Conservation (phyloP, 169 alveolate species). For the Babesia bigemina region DNA sequence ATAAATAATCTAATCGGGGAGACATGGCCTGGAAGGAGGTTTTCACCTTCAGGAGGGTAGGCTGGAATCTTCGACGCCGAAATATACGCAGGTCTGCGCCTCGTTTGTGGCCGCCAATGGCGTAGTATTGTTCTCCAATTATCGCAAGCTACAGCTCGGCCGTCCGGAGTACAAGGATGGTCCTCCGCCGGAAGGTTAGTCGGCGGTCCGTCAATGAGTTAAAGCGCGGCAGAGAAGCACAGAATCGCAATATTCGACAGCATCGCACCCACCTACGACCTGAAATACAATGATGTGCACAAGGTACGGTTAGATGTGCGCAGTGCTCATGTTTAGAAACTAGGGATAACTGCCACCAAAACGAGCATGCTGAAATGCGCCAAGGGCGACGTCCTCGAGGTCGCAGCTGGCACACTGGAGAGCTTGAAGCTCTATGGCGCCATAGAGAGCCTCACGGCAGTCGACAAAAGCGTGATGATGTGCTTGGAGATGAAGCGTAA, state of each 20-base stretch:
- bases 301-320: slow-evolving; percentile 11
- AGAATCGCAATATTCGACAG: slow-evolving; percentile 52
- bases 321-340: slow-evolving; percentile 11
- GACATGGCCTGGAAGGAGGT: slow-evolving; percentile 11
- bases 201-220: not conserved
- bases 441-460: slow-evolving; percentile 72
- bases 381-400: slow-evolving; percentile 77
- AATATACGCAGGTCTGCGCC: slow-evolving; percentile 28
- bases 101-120: slow-evolving; percentile 39
- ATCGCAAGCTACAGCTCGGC: slow-evolving; percentile 13
- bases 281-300: slow-evolving; percentile 8
- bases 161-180: slow-evolving; percentile 48
- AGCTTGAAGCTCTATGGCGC: slow-evolving; percentile 64
- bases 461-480: slow-evolving; percentile 75
- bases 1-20: no score
- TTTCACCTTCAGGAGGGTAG: slow-evolving; percentile 41
- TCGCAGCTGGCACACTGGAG: slow-evolving; percentile 78
- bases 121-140: slow-evolving; percentile 13
- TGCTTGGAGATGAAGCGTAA: slow-evolving; percentile 74
- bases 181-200: slow-evolving; percentile 47
- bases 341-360: slow-evolving; percentile 45
- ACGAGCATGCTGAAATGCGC: slow-evolving; percentile 67
- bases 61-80: not conserved
- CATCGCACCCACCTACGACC: slow-evolving; percentile 61
- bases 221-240: slow-evolving; percentile 44